Evolutionary conservation across 2,329 filamentous ascomycete species (phyloP), one percentile per base, ranked within the genome.

Genomic region (Thermochaetoides dissita): DNA sequence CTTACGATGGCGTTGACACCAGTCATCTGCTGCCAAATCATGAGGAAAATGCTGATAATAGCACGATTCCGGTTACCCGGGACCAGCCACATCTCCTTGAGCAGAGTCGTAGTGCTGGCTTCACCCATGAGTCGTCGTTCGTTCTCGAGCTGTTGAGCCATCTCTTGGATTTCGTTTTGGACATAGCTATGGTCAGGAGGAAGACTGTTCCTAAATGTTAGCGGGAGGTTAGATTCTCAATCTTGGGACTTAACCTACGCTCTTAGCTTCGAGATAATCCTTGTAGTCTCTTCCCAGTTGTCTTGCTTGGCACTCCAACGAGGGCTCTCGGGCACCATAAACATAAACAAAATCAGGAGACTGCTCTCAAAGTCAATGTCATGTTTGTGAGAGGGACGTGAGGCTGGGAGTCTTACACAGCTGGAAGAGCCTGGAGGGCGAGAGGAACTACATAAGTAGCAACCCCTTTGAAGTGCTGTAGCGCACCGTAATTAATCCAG

Each of bases 11-110:
- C 52, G 32, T 53, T 53, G 0, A 48, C 49, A 12, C 48, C 45
- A 38, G 79, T 83, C 72, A 82, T 79, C 56, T 83, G 79, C 56
- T 84, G 79, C 56, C 76, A 82, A 30, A 81, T 62, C 77, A 78
- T 65, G 38, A 72, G 58, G 1, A 61, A 30, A 36, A 84, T 70
- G 12, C 74, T 77, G 37, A 53, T 49, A 5, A 52, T 38, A 3
- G 45, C 50, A 7, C 51, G 46, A 39, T 52, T 52, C 33, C 51
- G 42, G 41, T 53, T 52, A 70, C 73, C 17, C 72, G 59, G 10
- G 58, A 77, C 67, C 3, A 64, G 58, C 64, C 70, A 76, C 68
- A 80, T 78, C 57, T 81, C 79, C 50, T 67, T 73, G 51, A 76
- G 68, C 10, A 80, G 62, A 42, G 76, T 73, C 67, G 68, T 72